Percentiles rank a stretch among this genome's conserved stretches.
Evolutionary conservation across 768 basidiomycete species (phyloP).

Genomic region (Psilocybe cyanescens): DNA sequence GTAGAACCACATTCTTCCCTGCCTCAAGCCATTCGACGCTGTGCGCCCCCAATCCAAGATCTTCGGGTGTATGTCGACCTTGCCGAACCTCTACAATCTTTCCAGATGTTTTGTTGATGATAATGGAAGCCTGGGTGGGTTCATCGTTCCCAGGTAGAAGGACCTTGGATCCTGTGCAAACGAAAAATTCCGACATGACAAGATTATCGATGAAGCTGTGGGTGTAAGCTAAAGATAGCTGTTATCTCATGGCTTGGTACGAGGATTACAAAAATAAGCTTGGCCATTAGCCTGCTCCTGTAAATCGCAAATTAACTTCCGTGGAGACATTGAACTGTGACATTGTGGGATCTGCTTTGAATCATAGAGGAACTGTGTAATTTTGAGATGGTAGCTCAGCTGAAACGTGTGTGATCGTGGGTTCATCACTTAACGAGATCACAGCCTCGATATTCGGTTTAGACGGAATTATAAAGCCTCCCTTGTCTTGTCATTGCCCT

Average conservation of each 20-base stretch:
- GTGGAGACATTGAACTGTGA: not conserved
- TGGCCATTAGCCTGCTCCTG: not conserved
- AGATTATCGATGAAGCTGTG: not conserved
- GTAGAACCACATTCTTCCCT: conserved; percentile 63
- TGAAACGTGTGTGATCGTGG: conserved; percentile 14
- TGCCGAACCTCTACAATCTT: conserved; percentile 57
- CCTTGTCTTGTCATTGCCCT: not conserved
- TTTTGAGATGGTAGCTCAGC: conserved; percentile 3
- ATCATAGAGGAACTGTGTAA: not conserved
- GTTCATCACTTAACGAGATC: not conserved
- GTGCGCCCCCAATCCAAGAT: conserved; percentile 30
- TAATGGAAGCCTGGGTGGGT: conserved; percentile 68
- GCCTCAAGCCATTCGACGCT: conserved; percentile 54
- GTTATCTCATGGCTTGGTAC: not conserved
- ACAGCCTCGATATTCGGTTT: not conserved
- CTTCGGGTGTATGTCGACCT: conserved; percentile 32
- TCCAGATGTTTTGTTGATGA: conserved; percentile 58
- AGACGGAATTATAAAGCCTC: conserved; percentile 1
- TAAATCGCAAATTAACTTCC: not conserved
- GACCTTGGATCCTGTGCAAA: conserved; percentile 60
- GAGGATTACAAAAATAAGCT: not conserved
- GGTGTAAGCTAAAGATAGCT: not conserved
- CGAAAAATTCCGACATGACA: conserved; percentile 27
- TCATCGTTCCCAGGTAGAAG: conserved; percentile 53
- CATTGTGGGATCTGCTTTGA: too few relatives aligned